phyloP scores from a whole-genome alignment of 2,329 filamentous ascomycete species.

The Leptographium galeiforme region DNA sequence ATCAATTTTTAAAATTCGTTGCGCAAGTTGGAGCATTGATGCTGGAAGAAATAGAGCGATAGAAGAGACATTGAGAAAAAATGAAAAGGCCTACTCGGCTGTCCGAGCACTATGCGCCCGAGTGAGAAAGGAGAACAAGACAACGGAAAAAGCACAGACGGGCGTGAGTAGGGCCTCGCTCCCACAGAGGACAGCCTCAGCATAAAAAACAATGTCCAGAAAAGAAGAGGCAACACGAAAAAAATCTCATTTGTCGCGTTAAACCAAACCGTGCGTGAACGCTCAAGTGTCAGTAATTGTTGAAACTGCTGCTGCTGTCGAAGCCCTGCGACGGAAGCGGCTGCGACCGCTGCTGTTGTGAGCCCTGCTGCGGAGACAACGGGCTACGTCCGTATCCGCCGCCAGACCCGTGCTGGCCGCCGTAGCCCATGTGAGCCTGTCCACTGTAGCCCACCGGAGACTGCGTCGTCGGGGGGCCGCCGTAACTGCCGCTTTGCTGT shows the following conservation, averaged over 20 bases:
- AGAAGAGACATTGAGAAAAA: neutral
- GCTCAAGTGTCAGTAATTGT: slow-evolving; percentile 1
- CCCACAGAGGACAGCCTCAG: neutral
- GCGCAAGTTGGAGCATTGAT: neutral
- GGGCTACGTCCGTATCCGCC: slow-evolving; percentile 24
- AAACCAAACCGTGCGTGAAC: slow-evolving; percentile 1
- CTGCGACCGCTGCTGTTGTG: neutral
- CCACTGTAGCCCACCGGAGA: slow-evolving; percentile 50
- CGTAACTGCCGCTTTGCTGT: slow-evolving; percentile 45
- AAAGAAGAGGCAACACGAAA: slow-evolving; percentile 1
- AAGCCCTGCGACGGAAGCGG: neutral
- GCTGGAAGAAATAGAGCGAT: neutral
- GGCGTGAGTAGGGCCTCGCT: neutral
- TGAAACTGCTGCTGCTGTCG: slow-evolving; percentile 1
- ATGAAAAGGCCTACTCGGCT: neutral
- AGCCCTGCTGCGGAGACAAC: neutral
- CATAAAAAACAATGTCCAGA: neutral
- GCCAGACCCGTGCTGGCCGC: slow-evolving; percentile 60
- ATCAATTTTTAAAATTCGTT: slow-evolving; percentile 1
- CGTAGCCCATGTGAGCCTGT: slow-evolving; percentile 60
- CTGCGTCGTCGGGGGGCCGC: slow-evolving; percentile 41
- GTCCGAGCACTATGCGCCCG: neutral
- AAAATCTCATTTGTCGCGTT: slow-evolving; percentile 1
- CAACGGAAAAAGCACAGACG: neutral
- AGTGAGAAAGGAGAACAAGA: neutral